Percentiles rank a stretch among this genome's conserved stretches.
phyloP scores from a whole-genome alignment of 306 rosid genomes.

The Hylodesmum podocarpum region DNA sequence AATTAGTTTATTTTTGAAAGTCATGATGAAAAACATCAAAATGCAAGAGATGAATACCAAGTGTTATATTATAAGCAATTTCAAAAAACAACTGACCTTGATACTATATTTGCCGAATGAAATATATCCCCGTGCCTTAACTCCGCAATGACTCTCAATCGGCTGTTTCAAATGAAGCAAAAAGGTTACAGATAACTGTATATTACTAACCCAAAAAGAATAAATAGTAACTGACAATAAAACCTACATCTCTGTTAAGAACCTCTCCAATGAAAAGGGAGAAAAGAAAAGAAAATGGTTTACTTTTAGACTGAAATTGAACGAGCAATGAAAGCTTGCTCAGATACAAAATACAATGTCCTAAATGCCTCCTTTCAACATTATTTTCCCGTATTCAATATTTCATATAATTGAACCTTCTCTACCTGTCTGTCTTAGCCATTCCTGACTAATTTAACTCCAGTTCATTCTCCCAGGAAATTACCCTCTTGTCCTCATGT shows the following conservation, averaged over 20 bases:
- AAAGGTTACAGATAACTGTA: background rate
- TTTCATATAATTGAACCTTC: background rate
- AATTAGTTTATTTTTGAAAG: background rate
- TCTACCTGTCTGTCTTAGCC: background rate
- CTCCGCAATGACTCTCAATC: constrained; percentile 94
- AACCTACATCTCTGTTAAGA: constrained; percentile 39
- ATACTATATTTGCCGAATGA: constrained; percentile 93
- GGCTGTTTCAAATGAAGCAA: constrained; percentile 58
- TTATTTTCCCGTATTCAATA: background rate
- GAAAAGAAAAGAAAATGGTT: background rate
- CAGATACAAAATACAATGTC: background rate
- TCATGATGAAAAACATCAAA: background rate
- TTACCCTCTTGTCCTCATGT: background rate
- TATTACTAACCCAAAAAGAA: constrained; percentile 12
- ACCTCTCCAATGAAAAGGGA: background rate
- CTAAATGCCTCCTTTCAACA: background rate
- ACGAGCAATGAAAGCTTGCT: background rate
- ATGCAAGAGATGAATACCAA: constrained; percentile 1
- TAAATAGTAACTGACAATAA: constrained; percentile 10
- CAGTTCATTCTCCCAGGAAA: background rate
- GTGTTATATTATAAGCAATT: constrained; percentile 17
- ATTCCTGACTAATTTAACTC: background rate
- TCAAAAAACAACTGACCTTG: constrained; percentile 63
- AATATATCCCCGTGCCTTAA: constrained; percentile 84
- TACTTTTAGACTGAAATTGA: background rate